A percentile compares a stretch with the other conserved stretches of the same genome.
phyloP scores from a whole-genome alignment of 2,329 filamentous ascomycete genomes.

The Diplodia corticola region DNA sequence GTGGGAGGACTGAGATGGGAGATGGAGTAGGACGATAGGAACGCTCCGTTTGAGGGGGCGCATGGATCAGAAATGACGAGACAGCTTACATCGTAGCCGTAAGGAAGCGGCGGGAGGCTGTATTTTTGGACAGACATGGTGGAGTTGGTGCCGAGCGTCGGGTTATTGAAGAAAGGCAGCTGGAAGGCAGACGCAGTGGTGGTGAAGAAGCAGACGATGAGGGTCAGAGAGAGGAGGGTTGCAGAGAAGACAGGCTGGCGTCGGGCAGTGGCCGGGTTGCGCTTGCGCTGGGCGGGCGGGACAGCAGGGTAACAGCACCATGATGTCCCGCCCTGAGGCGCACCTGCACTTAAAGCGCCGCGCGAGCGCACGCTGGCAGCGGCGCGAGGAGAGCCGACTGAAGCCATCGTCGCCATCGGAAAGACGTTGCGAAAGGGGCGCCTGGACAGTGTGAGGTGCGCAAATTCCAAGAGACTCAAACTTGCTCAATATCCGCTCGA shows the following conservation, averaged over 20 bases:
- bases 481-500: conserved; percentile 20
- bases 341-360: conserved; percentile 11
- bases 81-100: conserved; percentile 66
- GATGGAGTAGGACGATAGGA: neutral
- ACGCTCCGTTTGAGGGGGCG: neutral
- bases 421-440: neutral
- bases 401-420: neutral
- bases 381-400: neutral
- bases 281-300: neutral
- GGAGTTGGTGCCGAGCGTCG: conserved; percentile 36
- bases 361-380: neutral
- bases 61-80: neutral
- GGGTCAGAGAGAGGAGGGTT: neutral
- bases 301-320: conserved; percentile 15
- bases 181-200: conserved; percentile 17
- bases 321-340: conserved; percentile 5
- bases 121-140: conserved; percentile 50
- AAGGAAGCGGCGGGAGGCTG: conserved; percentile 65
- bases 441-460: neutral
- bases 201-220: conserved; percentile 13
- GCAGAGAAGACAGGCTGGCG: conserved; percentile 9
- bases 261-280: conserved; percentile 1
- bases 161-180: conserved; percentile 27
- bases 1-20: neutral
- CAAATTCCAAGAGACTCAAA: conserved; percentile 20